Percentiles rank a stretch among this genome's conserved stretches.
Conservation (phyloP, 805 yeast species). For the Starmerella apicola region DNA sequence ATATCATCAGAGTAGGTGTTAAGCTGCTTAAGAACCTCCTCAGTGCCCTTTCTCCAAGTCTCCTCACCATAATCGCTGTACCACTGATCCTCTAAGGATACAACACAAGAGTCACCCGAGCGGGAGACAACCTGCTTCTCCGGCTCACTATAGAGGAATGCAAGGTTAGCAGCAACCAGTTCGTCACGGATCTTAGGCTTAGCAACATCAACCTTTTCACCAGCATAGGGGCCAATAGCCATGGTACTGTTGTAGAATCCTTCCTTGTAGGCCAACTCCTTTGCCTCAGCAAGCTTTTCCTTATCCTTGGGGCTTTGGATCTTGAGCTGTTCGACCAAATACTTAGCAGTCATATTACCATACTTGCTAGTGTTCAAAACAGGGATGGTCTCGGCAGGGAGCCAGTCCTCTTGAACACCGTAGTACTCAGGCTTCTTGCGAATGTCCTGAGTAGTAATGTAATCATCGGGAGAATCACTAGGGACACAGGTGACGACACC, state of each 20-base stretch:
- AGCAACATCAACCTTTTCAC: conserved; percentile 83
- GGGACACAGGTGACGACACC: conserved; percentile 99
- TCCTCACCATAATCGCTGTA: conserved; percentile 94
- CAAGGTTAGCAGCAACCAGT: conserved; percentile 60
- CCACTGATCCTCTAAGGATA: conserved; percentile 98
- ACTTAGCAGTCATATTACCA: conserved; percentile 81
- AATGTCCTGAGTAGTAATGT: conserved; percentile 70
- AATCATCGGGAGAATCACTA: conserved; percentile 98
- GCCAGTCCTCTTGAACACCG: conserved; percentile 74
- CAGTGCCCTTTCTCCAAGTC: conserved; percentile 68
- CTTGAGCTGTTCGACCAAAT: conserved; percentile 70
- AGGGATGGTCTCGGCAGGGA: conserved; percentile 35
- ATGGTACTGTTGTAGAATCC: conserved; percentile 85
- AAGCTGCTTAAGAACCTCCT: conserved; percentile 65
- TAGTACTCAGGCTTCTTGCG: conserved; percentile 84
- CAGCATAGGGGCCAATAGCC: conserved; percentile 69
- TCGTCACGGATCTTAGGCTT: conserved; percentile 79
- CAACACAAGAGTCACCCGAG: conserved; percentile 94
- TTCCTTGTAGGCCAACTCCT: conserved; percentile 90
- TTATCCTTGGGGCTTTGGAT: conserved; percentile 91
- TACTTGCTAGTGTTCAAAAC: conserved; percentile 70
- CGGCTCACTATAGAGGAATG: conserved; percentile 89
- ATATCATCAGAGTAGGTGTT: conserved; percentile 73
- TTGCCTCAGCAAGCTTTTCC: conserved; percentile 77
- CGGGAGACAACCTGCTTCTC: conserved; percentile 82